Evolutionary conservation across 176 grass and related monocot species (phyloP), one percentile per base, ranked within the genome.

Genomic region (Poa pratensis): DNA sequence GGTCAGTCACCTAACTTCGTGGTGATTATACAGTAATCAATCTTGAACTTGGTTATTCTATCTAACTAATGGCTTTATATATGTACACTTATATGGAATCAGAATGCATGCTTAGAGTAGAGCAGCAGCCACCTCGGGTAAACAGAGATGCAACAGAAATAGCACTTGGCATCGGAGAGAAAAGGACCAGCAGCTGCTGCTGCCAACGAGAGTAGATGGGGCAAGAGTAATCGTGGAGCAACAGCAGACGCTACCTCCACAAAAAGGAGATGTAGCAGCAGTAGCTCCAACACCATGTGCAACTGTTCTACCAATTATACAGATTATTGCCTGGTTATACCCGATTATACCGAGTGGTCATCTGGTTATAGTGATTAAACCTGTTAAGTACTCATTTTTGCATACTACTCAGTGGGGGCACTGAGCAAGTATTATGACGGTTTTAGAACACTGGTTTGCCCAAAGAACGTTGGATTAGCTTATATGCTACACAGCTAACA

Each of bases 1-100:
- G 7, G 43, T 75, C 3, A 27, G 24, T 30, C 24, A 51, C 14
- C 71, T 50, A 74, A 74, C 23, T 95, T 91, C 61, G 64, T 40
- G 90, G 66, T 49, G 46, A 15, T 49, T 49, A 46, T 43, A 43
- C 42, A 43, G 42, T 43, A 43, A 43, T 43, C 42, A 43, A 43
- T 10, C 42, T 9, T 43, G 42, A 43, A 69, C 19, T 69, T 69
- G 30, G 32, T 68, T 68, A 68, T 40, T 69, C 19, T 69, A 69
- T 42, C 35, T 42, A n/a, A 69, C 19, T 74, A 20, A 68, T 35
- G 18, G 6, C 18, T 54, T 23, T 0, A 73, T 73, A 42, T 69
- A n/a, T 69, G 9, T 2, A 34, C 35, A 42, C 39, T 37, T 35
- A 68, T 68, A 37, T 39, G 32, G 65, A 68, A 68, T 68, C 32